A percentile compares a stretch with the other conserved stretches of the same genome.
These are phyloP conservation scores for Gaeumannomyces tritici DNA, from an alignment of 2,329 filamentous ascomycete genomes.

Conservation along the genomic window DNA sequence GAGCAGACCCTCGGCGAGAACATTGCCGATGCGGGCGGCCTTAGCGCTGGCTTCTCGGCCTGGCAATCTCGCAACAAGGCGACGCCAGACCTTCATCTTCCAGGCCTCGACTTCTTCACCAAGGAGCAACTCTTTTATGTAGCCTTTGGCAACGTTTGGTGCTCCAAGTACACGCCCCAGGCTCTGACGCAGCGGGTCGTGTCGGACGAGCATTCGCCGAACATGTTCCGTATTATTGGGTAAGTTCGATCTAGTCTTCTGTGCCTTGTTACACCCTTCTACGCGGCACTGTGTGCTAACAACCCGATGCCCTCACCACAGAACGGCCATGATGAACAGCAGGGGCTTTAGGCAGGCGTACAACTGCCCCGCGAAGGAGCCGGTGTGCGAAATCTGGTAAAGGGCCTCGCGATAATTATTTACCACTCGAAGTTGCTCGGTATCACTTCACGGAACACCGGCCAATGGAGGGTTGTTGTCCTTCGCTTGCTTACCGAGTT, in stretches of 20 bases:
- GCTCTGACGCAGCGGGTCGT: slow-evolving; percentile 46
- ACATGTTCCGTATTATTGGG: slow-evolving; percentile 48
- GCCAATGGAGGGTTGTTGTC: no score
- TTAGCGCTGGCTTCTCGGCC: slow-evolving; percentile 52
- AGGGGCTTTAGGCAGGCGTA: slow-evolving; percentile 58
- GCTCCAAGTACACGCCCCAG: slow-evolving; percentile 51
- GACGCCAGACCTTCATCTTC: slow-evolving; percentile 3
- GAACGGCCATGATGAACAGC: slow-evolving; percentile 53
- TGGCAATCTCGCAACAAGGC: slow-evolving; percentile 44
- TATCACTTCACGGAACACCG: background rate
- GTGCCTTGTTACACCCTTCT: background rate
- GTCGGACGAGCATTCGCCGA: slow-evolving; percentile 55
- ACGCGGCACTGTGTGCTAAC: background rate
- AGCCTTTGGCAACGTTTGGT: slow-evolving; percentile 55
- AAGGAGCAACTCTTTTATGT: slow-evolving; percentile 61
- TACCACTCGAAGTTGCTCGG: background rate
- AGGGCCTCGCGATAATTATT: background rate
- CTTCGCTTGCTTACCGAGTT: no score
- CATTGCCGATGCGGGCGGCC: slow-evolving; percentile 60
- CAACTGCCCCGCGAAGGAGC: slow-evolving; percentile 53
- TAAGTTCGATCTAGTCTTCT: background rate
- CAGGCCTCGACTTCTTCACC: slow-evolving; percentile 30
- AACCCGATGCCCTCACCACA: background rate
- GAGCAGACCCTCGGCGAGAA: slow-evolving; percentile 58
- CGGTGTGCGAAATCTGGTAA: slow-evolving; percentile 60